These are phyloP conservation scores for Coprinopsis strossmayeri DNA, from an alignment of 768 basidiomycete genomes.

Conservation along the genomic window DNA sequence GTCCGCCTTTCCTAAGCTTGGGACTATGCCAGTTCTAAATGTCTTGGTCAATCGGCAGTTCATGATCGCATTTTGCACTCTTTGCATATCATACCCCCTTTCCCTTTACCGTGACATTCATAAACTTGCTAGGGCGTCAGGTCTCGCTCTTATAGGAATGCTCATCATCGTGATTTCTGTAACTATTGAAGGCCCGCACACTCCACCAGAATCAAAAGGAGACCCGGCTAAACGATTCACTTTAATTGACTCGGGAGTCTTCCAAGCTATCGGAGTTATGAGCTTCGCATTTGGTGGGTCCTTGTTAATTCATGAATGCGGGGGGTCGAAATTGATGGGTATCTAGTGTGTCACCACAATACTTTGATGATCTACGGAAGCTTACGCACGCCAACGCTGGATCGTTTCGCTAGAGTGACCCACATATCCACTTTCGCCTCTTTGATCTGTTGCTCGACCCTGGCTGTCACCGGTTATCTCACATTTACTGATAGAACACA, in stretches of 20 bases:
- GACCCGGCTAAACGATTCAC: conserved; percentile 70
- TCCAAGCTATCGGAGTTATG: conserved; percentile 97
- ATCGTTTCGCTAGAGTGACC: conserved; percentile 88
- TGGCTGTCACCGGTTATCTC: conserved; percentile 81
- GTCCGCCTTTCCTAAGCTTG: conserved; percentile 68
- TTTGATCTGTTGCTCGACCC: conserved; percentile 74
- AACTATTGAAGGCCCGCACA: conserved; percentile 74
- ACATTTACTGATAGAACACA: conserved; percentile 88
- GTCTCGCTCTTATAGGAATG: conserved; percentile 91
- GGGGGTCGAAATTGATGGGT: conserved; percentile 4
- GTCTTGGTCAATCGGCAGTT: conserved; percentile 83
- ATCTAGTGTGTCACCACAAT: conserved; percentile 90
- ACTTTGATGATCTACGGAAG: conserved; percentile 94
- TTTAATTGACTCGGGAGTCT: conserved; percentile 71
- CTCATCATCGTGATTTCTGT: conserved; percentile 85
- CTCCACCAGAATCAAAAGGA: conserved; percentile 68
- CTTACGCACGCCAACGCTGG: conserved; percentile 86
- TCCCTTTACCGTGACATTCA: conserved; percentile 97
- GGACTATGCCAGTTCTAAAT: conserved; percentile 64
- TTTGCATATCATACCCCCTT: conserved; percentile 88
- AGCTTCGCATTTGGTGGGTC: conserved; percentile 75
- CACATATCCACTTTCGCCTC: conserved; percentile 87
- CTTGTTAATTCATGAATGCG: neutral
- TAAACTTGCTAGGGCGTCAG: conserved; percentile 89
- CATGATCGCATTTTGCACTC: conserved; percentile 81